Base-by-base conservation (phyloP, 106 monocot genomes). In the Narthecium ossifragum region DNA sequence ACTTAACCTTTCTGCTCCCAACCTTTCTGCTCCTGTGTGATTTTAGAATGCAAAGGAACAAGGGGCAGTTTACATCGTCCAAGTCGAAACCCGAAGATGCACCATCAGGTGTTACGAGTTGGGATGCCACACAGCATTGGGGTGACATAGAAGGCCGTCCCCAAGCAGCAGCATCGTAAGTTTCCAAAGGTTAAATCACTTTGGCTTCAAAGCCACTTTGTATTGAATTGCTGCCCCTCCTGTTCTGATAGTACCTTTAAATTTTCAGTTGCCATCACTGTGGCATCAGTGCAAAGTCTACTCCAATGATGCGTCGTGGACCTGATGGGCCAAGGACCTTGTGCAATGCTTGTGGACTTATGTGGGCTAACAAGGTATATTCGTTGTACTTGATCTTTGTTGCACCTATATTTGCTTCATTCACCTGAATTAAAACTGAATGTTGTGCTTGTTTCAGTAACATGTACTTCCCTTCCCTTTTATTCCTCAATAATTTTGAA, bases 1-100 rank as follows among this genome's bases (percentile, higher is more conserved):
- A 0, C 4, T 17, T 32, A 38, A 0, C 46, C 9, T 37, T 52
- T 38, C 34, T 52, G 14, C 40, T 53, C 13, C 11, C 10, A 5
- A 1, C 4, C 1, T 29, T 3, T 39, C 26, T 46, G 17, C 22
- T 24, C 18, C 57, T 40, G 45, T 52, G n/a, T 72, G 14, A 31
- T 13, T 73, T 13, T 64, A 94, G 93, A 75, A 90, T 94, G 93
- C 85, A 89, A 17, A 66, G 93, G 33, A 86, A 86, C 57, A 83
- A 75, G 70, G 93, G 93, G 10, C 93, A 94, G 57, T 94, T 94
- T 64, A 83, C 85, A 37, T 89, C 89, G 39, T 89, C 93, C 1
- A 94, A 90, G 60, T 75, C 92, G 72, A 94, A 86, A 40, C 39
- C 62, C 23, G 93, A 86, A 51, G 93, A 89, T 78, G 71, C 69